Evolutionary conservation across 2,329 filamentous ascomycete species (phyloP), one percentile per base, ranked within the genome.

Genomic region (Waltergamsia citrina): DNA sequence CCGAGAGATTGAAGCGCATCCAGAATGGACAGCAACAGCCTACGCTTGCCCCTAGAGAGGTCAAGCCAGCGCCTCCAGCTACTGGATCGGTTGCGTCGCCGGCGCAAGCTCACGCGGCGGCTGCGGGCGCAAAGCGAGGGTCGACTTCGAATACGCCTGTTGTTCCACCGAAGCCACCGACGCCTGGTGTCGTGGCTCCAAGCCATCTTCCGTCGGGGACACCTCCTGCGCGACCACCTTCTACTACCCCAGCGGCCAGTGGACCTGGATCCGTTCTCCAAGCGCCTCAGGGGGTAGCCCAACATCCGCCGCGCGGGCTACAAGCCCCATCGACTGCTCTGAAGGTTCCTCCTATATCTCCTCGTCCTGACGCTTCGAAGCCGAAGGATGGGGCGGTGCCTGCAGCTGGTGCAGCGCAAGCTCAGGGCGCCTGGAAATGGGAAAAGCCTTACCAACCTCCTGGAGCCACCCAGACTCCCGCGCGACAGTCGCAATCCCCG

Each of bases 391-490:
- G 23, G 4, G 11, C 30, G 7, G 14, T 35, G 10, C 41, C 39
- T 3, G n/a, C 35, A 41, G 14, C 35, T 45, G 6, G 37, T 45
- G n/a, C 49, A 48, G 42, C 42, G 24, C 44, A 46, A 23, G 29
- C 18, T 19, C 39, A 32, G 36, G 49, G 49, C 6, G 38, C 45
- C 23, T 38, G 60, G 14, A 62, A 62, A 35, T 62, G 59, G 59
- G 59, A 62, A 42, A 60, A 57, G 42, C 57, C 60, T 9, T 60
- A 62, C 38, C 57, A 60, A 35, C 58, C 57, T 27, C 50, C 49
- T 3, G 47, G 48, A 9, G 18, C 46, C 15, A 16, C 33, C n/a
- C 33, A 35, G 7, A 47, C 48, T 6, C 38, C 46, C 15, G 35
- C 47, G 22, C 43, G 50, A 9, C 52, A 48, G 19, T 33, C 42